Conservation (phyloP, 352 stramenopile species). For the Phytophthora fragariaefolia region DNA sequence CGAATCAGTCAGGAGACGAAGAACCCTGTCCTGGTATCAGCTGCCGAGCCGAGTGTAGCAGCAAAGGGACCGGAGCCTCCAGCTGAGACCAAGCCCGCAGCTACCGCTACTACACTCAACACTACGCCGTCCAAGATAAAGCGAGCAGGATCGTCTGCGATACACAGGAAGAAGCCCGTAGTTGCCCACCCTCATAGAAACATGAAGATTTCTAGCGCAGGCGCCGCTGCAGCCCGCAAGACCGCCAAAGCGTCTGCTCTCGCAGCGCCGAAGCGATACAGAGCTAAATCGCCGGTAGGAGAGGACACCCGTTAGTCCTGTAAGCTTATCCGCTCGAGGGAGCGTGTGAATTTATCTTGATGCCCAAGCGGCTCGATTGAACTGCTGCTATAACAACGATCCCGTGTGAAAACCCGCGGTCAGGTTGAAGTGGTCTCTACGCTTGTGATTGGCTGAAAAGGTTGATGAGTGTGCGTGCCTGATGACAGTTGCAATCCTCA, state of each 20-base stretch:
- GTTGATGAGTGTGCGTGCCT: constrained; percentile 31
- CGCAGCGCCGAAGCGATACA: constrained; percentile 41
- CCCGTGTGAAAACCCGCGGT: too few relatives aligned
- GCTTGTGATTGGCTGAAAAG: constrained; percentile 33
- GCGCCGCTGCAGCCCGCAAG: constrained; percentile 21
- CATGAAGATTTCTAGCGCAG: constrained; percentile 25
- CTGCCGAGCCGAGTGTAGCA: constrained; percentile 8
- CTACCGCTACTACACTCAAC: constrained; percentile 8
- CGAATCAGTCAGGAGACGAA: constrained; percentile 26
- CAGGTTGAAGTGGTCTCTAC: neutral
- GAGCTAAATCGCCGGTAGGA: constrained; percentile 38
- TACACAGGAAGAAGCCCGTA: constrained; percentile 34
- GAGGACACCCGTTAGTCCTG: constrained; percentile 41
- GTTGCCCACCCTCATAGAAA: constrained; percentile 17
- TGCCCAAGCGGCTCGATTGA: constrained; percentile 16
- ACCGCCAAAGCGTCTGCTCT: constrained; percentile 33
- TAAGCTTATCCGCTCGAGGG: constrained; percentile 33
- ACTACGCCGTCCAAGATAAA: constrained; percentile 33
- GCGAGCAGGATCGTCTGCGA: constrained; percentile 4
- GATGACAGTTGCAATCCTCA: constrained; percentile 24
- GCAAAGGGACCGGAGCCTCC: constrained; percentile 1
- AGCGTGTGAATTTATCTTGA: constrained; percentile 26
- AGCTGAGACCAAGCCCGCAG: constrained; percentile 13
- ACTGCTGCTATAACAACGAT: neutral
- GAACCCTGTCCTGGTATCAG: neutral